Percentiles rank a stretch among this genome's conserved stretches.
These are phyloP conservation scores for Dactylella cylindrospora DNA, from an alignment of 2,329 filamentous ascomycete species.

Conservation along the genomic window DNA sequence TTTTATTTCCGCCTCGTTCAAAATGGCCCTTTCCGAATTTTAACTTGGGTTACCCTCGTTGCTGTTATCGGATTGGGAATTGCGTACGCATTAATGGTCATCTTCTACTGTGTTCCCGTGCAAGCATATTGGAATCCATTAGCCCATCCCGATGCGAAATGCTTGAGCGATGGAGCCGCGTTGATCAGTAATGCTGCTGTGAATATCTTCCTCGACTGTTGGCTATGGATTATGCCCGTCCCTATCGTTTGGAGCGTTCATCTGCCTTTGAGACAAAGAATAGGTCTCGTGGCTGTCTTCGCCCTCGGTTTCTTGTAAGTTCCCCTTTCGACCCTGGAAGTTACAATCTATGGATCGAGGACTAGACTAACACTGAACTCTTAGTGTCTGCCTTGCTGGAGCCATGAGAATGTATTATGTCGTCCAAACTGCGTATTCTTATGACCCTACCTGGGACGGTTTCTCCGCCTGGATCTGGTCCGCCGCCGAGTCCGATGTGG, in stretches of 20 bases:
- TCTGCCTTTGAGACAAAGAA: conserved; percentile 26
- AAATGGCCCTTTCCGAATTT: conserved; percentile 12
- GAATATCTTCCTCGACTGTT: conserved; percentile 37
- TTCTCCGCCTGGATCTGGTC: conserved; percentile 44
- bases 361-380: background rate
- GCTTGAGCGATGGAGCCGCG: conserved; percentile 27
- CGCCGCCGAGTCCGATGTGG: conserved; percentile 36
- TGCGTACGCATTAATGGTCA: conserved; percentile 22
- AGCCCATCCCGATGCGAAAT: conserved; percentile 18
- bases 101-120: conserved; percentile 39
- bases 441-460: conserved; percentile 38
- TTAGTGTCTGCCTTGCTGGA: conserved; percentile 36
- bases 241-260: conserved; percentile 32
- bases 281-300: conserved; percentile 35
- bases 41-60: conserved; percentile 26
- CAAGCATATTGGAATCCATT: conserved; percentile 39
- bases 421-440: conserved; percentile 25
- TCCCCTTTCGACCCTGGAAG: background rate
- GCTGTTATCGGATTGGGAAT: conserved; percentile 17
- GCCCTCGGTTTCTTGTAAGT: conserved; percentile 39
- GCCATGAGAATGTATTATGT: conserved; percentile 34
- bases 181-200: conserved; percentile 41
- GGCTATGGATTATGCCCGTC: conserved; percentile 38
- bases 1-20: conserved; percentile 36
- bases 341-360: background rate